These are phyloP conservation scores for Microascus cirrosus DNA, from an alignment of 2,329 filamentous ascomycete genomes.

Conservation along the genomic window DNA sequence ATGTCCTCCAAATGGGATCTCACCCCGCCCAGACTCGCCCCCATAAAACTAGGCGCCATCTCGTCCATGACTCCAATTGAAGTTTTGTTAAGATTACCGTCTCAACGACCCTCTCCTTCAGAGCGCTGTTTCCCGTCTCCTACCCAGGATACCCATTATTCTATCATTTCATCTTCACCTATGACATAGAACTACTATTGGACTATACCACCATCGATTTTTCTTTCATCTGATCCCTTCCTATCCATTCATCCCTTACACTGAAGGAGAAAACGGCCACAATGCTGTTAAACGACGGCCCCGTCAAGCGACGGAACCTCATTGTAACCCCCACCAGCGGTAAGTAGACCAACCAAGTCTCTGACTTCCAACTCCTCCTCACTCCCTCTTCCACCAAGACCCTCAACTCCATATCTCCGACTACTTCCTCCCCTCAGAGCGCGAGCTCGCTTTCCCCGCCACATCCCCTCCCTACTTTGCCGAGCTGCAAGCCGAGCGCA, in stretches of 20 bases:
- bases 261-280: neutral
- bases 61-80: no score
- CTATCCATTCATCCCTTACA: neutral
- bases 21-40: no score
- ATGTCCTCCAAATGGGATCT: no score
- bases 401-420: conserved; percentile 12
- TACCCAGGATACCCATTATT: no score
- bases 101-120: no score
- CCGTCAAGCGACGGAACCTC: neutral
- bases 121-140: no score
- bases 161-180: no score
- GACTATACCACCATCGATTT: neutral
- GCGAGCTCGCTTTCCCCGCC: conserved; percentile 16
- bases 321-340: neutral
- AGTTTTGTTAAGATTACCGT: no score
- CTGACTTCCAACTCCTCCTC: neutral
- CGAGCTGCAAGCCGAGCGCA: conserved; percentile 18
- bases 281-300: neutral
- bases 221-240: neutral
- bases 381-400: neutral
- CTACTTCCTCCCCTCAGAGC: conserved; percentile 17
- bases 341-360: neutral
- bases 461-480: conserved; percentile 12
- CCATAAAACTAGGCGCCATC: no score
- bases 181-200: no score